Evolutionary conservation across 441 rosid species (phyloP).

Genomic region (Populus trichocarpa): DNA sequence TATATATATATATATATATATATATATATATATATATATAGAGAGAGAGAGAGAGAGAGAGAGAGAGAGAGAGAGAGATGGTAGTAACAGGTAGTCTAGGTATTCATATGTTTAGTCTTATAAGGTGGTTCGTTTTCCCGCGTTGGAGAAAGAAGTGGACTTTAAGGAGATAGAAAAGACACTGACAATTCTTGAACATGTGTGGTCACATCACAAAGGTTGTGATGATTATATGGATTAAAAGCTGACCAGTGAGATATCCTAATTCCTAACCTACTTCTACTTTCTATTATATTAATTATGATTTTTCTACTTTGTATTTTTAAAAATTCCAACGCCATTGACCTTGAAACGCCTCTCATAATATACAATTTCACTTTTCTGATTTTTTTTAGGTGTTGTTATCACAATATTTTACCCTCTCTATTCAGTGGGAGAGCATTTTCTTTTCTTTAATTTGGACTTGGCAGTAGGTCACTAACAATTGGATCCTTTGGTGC

Average conservation of each 20-base stretch:
- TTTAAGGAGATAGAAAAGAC: slow-evolving; percentile 23
- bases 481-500: too few species aligned
- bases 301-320: neutral
- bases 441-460: neutral
- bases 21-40: too few species aligned
- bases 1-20: too few species aligned
- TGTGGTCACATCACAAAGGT: slow-evolving; percentile 49
- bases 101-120: neutral
- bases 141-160: neutral
- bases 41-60: neutral
- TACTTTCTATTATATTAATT: neutral
- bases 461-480: neutral
- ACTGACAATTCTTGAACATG: slow-evolving; percentile 32
- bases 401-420: too few species aligned
- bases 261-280: neutral
- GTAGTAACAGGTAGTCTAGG: neutral
- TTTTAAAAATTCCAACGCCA: neutral
- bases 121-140: neutral
- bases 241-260: slow-evolving; percentile 20
- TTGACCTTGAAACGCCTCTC: neutral
- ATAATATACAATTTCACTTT: neutral
- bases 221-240: slow-evolving; percentile 43
- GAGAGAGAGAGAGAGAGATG: neutral
- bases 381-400: neutral
- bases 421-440: too few species aligned